Conservation (phyloP, 768 basidiomycete species). For the Saitozyma sp. region DNA sequence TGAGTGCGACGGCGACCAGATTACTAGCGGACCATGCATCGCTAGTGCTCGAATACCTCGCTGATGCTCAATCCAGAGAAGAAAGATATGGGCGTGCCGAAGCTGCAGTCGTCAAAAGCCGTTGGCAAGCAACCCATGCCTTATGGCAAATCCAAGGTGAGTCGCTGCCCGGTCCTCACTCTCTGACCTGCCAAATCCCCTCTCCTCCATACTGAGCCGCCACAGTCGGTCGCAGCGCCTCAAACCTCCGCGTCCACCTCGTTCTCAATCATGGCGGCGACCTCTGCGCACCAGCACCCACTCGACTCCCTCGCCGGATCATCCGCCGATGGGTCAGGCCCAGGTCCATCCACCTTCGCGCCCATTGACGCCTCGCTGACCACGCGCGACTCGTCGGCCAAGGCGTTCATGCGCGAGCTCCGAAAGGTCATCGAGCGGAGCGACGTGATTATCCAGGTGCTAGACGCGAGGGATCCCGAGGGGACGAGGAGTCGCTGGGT, state of each 20-base stretch:
- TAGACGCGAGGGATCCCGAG: constrained; percentile 94
- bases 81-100: constrained; percentile 86
- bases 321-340: constrained; percentile 10
- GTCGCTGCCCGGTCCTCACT: constrained; percentile 10
- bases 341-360: constrained; percentile 15
- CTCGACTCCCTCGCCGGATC: constrained; percentile 29
- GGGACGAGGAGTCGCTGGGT: constrained; percentile 88
- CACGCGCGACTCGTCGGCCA: constrained; percentile 51
- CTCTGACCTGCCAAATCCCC: neutral
- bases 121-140: constrained; percentile 42
- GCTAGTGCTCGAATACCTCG: too few species aligned
- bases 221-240: neutral
- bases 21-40: neutral
- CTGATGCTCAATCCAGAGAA: constrained; percentile 53
- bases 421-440: constrained; percentile 91
- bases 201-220: too few species aligned
- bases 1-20: constrained; percentile 3
- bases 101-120: constrained; percentile 71
- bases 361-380: constrained; percentile 49
- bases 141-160: constrained; percentile 31
- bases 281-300: too few species aligned
- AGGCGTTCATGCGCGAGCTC: constrained; percentile 69
- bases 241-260: neutral
- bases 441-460: constrained; percentile 76
- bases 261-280: neutral